Evolutionary conservation across 148 eudicot genomes (phyloP).

Genomic region (Chenopodium suecicum): DNA sequence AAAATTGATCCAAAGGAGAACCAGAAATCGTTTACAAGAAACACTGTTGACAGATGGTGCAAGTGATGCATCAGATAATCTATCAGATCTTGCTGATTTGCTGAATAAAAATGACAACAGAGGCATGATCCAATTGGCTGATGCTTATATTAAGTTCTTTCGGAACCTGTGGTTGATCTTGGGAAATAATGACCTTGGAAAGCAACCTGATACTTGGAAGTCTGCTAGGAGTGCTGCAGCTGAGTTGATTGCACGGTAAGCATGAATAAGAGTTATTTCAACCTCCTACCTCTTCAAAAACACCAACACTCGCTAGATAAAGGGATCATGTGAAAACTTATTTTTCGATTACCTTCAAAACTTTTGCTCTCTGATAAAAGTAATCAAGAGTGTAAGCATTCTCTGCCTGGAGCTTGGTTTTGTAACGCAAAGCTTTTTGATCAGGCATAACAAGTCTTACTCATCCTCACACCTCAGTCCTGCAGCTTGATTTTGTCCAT

Average conservation of each 20-base stretch:
- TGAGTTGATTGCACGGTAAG: conserved; percentile 42
- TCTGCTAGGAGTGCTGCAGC: conserved; percentile 50
- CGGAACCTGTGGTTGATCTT: conserved; percentile 40
- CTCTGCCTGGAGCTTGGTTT: too few relatives aligned
- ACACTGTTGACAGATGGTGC: conserved; percentile 13
- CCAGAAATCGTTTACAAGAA: conserved; percentile 20
- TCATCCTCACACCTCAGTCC: too few relatives aligned
- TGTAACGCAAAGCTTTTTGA: too few relatives aligned
- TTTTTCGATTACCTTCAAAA: too few relatives aligned
- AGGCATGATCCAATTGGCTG: conserved; percentile 18
- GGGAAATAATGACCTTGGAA: conserved; percentile 36
- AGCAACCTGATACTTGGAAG: conserved; percentile 39
- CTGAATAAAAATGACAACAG: conserved; percentile 16
- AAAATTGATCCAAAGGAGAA: conserved; percentile 48
- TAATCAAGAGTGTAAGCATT: too few relatives aligned
- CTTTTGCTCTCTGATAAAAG: too few relatives aligned
- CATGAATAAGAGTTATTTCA: not conserved
- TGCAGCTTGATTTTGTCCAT: too few relatives aligned
- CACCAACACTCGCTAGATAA: not conserved
- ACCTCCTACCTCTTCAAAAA: not conserved
- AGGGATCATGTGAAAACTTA: not conserved
- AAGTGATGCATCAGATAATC: conserved; percentile 14
- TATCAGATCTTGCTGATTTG: conserved; percentile 14
- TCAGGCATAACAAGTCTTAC: too few relatives aligned
- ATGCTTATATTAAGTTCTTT: conserved; percentile 41